Conservation (phyloP, 345 rosid species). For the Durio zibethinus region DNA sequence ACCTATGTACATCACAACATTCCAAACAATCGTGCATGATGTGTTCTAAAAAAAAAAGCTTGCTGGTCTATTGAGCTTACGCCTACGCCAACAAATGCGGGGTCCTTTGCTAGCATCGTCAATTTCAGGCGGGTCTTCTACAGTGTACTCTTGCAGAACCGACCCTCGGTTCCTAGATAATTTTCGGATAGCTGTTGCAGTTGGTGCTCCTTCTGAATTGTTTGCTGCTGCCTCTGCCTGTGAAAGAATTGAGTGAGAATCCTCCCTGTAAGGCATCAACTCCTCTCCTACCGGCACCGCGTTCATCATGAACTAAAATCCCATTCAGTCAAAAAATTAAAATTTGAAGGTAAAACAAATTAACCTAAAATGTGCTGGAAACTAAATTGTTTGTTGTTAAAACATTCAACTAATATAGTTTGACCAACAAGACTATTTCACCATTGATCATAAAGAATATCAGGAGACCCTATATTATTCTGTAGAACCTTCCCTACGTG, state of each 20-base stretch:
- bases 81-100: constrained; percentile 45
- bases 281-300: constrained; percentile 58
- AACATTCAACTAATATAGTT: background rate
- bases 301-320: constrained; percentile 51
- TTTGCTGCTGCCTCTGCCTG: constrained; percentile 31
- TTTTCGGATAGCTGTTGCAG: constrained; percentile 78
- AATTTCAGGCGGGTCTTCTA: constrained; percentile 54
- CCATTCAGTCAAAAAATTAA: background rate
- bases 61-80: constrained; percentile 38
- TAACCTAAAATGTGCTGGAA: background rate
- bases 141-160: constrained; percentile 59
- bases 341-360: background rate
- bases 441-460: background rate
- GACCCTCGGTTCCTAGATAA: constrained; percentile 74
- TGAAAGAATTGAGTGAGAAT: constrained; percentile 15
- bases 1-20: background rate
- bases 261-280: constrained; percentile 67
- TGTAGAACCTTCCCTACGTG: constrained; percentile 34
- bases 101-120: constrained; percentile 21
- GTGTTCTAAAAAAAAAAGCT: background rate
- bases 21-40: background rate
- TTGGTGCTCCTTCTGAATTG: constrained; percentile 27
- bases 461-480: background rate
- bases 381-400: background rate
- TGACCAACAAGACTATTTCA: background rate